A percentile compares a stretch with the other conserved stretches of the same genome.
phyloP scores from a whole-genome alignment of 208 protist genomes.

The Trypanosoma grayi region DNA sequence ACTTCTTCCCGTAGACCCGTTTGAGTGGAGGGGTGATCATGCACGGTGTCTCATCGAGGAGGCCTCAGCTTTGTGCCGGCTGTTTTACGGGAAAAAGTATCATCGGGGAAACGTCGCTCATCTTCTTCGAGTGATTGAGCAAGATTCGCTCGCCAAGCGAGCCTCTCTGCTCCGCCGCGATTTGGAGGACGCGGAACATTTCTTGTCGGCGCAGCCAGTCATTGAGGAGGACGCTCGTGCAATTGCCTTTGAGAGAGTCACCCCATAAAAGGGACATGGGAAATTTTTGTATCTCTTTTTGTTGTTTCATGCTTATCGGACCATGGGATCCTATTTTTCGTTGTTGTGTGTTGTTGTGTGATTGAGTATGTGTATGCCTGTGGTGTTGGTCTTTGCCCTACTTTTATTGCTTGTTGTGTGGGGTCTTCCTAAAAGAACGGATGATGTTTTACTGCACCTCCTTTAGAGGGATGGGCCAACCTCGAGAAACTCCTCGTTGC shows the following conservation, averaged over 20 bases:
- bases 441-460: too few species aligned
- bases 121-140: constrained; percentile 59
- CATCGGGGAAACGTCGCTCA: constrained; percentile 69
- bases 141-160: constrained; percentile 70
- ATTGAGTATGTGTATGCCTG: background rate
- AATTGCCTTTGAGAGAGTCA: background rate
- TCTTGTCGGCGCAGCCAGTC: constrained; percentile 43
- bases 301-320: constrained; percentile 5
- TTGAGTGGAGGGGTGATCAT: constrained; percentile 83
- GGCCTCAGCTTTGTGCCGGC: constrained; percentile 60
- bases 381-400: too few species aligned
- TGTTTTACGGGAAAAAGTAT: constrained; percentile 83
- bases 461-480: too few species aligned
- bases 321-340: too few species aligned
- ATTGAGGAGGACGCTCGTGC: constrained; percentile 36
- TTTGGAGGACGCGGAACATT: constrained; percentile 71
- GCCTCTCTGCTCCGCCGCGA: constrained; percentile 63
- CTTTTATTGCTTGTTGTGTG: constrained; percentile 13
- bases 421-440: constrained; percentile 1
- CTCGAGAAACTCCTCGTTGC: constrained; percentile 96
- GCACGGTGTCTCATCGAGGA: constrained; percentile 67
- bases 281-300: constrained; percentile 21
- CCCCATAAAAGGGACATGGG: too few species aligned
- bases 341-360: too few species aligned
- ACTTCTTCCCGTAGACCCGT: constrained; percentile 76